Percentiles rank a stretch among this genome's conserved stretches.
These are phyloP conservation scores for Coniferiporia sulphurascens DNA, from an alignment of 1,284 basidiomycete species.

Conservation along the genomic window DNA sequence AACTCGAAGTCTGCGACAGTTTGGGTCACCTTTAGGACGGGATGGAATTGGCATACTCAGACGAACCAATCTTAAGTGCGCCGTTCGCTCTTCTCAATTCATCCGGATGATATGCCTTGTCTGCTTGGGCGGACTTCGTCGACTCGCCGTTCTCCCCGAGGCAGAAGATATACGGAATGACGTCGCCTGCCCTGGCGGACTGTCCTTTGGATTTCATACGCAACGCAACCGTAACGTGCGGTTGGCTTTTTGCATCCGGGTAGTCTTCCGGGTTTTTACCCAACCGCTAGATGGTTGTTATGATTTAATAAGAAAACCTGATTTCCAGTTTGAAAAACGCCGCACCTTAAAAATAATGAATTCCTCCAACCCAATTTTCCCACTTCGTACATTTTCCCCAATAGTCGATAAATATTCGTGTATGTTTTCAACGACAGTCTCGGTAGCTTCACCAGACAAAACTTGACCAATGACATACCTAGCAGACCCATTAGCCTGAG, in stretches of 20 bases:
- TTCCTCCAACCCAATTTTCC: constrained; percentile 81
- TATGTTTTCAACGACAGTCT: constrained; percentile 86
- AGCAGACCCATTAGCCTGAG: constrained; percentile 5
- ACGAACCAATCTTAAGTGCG: constrained; percentile 69
- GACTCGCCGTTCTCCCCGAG: constrained; percentile 69
- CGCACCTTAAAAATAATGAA: constrained; percentile 90
- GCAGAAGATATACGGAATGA: constrained; percentile 96
- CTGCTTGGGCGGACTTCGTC: constrained; percentile 80
- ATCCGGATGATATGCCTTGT: constrained; percentile 90
- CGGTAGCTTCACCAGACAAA: constrained; percentile 87
- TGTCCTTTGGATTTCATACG: constrained; percentile 85
- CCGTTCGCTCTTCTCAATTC: constrained; percentile 73
- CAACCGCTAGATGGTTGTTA: constrained; percentile 55
- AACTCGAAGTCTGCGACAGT: constrained; percentile 74
- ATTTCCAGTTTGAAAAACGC: not conserved
- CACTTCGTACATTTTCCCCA: constrained; percentile 71
- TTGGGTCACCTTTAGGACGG: not conserved
- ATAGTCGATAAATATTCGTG: constrained; percentile 86
- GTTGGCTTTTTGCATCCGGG: constrained; percentile 90
- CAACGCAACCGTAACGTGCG: constrained; percentile 95
- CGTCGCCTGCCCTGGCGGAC: constrained; percentile 82
- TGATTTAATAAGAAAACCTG: not conserved
- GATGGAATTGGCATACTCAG: not conserved
- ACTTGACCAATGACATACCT: constrained; percentile 90
- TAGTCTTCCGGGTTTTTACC: constrained; percentile 96